These are phyloP conservation scores for Coemansia sp. DNA, from an alignment of 192 early-diverging fungal species.

Conservation along the genomic window DNA sequence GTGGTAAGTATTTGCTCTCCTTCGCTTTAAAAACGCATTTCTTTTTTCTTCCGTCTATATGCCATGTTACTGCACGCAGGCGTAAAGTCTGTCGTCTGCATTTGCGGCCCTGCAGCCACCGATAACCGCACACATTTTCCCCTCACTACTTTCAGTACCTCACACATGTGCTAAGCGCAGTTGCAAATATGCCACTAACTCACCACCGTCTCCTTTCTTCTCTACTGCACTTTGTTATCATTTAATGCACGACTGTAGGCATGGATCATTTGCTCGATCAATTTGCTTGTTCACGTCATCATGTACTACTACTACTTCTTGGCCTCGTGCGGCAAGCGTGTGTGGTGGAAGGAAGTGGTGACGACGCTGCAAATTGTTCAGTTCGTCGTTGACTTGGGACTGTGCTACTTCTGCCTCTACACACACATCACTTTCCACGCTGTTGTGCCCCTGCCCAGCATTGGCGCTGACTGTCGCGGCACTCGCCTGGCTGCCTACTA, in stretches of 20 bases:
- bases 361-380: constrained; percentile 92
- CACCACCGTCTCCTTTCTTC: not conserved
- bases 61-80: constrained; percentile 3
- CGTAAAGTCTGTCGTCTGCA: too few relatives aligned
- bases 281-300: constrained; percentile 84
- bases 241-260: constrained; percentile 34
- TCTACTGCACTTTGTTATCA: not conserved
- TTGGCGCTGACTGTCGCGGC: constrained; percentile 70
- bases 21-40: not conserved
- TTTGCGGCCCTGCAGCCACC: too few relatives aligned
- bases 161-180: constrained; percentile 7
- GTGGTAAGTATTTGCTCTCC: constrained; percentile 63
- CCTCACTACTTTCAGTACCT: not conserved
- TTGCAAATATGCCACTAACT: not conserved
- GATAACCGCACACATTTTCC: too few relatives aligned
- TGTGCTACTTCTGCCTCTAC: constrained; percentile 84
- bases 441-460: constrained; percentile 58
- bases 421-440: constrained; percentile 70
- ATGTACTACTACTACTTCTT: constrained; percentile 94
- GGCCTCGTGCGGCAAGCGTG: constrained; percentile 68
- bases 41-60: too few relatives aligned
- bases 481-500: constrained; percentile 71
- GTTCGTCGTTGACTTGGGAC: constrained; percentile 80
- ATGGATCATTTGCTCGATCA: constrained; percentile 59
- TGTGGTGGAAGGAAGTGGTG: constrained; percentile 93